A percentile compares a stretch with the other conserved stretches of the same genome.
Conservation (phyloP, 352 stramenopile species). For the Globisporangium apiculatum region DNA sequence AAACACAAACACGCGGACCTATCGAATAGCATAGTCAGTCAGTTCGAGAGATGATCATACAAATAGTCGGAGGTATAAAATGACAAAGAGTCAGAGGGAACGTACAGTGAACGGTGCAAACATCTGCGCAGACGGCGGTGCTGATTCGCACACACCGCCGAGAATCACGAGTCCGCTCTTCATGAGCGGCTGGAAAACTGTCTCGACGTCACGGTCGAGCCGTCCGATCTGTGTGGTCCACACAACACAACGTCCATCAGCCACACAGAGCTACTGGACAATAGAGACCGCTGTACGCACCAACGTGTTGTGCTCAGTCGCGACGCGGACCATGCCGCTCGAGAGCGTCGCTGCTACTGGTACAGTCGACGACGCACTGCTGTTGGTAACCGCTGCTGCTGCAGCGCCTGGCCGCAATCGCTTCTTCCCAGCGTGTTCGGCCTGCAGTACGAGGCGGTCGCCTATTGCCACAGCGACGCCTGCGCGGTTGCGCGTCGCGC, state of each 20-base stretch:
- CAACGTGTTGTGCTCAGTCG: constrained; percentile 30
- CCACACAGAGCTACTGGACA: neutral
- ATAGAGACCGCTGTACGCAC: constrained; percentile 4
- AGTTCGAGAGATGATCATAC: neutral
- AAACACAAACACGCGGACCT: constrained; percentile 52
- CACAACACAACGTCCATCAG: neutral
- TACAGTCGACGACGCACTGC: neutral
- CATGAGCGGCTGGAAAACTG: constrained; percentile 53
- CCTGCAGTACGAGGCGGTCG: constrained; percentile 48
- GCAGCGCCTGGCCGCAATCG: constrained; percentile 23
- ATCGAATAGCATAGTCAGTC: neutral
- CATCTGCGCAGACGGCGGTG: constrained; percentile 39
- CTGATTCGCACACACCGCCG: constrained; percentile 34
- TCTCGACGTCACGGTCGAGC: constrained; percentile 54
- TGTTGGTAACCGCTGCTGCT: neutral
- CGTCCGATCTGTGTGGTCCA: constrained; percentile 32
- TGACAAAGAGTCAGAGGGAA: neutral
- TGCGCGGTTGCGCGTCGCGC: constrained; percentile 39
- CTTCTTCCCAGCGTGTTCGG: constrained; percentile 70
- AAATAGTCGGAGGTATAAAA: too few species aligned
- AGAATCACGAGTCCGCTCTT: constrained; percentile 46
- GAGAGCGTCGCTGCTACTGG: constrained; percentile 11
- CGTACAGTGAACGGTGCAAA: constrained; percentile 63
- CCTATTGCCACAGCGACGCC: constrained; percentile 29
- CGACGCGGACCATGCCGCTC: constrained; percentile 48